Conservation (phyloP, 352 stramenopile genomes). For the Elongisporangium undulatum region DNA sequence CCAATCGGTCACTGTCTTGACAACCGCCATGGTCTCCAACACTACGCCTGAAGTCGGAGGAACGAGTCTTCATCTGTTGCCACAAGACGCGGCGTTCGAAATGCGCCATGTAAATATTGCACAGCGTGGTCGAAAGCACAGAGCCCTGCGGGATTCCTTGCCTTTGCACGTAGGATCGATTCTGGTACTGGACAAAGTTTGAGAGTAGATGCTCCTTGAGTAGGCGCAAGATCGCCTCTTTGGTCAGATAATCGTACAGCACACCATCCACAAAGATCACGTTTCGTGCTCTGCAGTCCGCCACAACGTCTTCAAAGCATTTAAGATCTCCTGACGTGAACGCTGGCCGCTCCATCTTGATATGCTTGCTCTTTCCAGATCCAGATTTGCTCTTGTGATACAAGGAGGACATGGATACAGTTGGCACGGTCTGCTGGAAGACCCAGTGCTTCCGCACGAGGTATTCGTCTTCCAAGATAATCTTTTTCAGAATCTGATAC, state of each 20-base stretch:
- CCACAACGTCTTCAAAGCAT: conserved; percentile 43
- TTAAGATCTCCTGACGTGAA: conserved; percentile 49
- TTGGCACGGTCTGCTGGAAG: conserved; percentile 29
- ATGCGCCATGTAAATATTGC: conserved; percentile 78
- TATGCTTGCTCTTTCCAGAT: conserved; percentile 9
- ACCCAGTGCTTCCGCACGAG: conserved; percentile 75
- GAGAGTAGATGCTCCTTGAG: conserved; percentile 60
- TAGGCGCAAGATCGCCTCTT: conserved; percentile 37
- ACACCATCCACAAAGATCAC: conserved; percentile 68
- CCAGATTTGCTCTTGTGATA: not conserved
- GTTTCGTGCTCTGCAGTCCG: conserved; percentile 34
- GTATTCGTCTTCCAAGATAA: conserved; percentile 66
- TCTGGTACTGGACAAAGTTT: conserved; percentile 54
- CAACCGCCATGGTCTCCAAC: no score
- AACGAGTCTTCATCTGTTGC: conserved; percentile 16
- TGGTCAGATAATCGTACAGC: conserved; percentile 69
- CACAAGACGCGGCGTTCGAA: conserved; percentile 62
- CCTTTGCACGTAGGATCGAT: conserved; percentile 42
- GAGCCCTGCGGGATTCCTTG: conserved; percentile 82
- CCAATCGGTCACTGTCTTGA: not conserved
- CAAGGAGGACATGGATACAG: conserved; percentile 10
- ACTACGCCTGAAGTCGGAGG: not conserved
- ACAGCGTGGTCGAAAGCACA: conserved; percentile 74
- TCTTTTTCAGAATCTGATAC: conserved; percentile 58
- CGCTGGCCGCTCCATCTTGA: conserved; percentile 56